Percentiles rank a stretch among this genome's conserved stretches.
Evolutionary conservation across 495 filamentous ascomycete species (phyloP).

Genomic region (Daldinia decipiens): DNA sequence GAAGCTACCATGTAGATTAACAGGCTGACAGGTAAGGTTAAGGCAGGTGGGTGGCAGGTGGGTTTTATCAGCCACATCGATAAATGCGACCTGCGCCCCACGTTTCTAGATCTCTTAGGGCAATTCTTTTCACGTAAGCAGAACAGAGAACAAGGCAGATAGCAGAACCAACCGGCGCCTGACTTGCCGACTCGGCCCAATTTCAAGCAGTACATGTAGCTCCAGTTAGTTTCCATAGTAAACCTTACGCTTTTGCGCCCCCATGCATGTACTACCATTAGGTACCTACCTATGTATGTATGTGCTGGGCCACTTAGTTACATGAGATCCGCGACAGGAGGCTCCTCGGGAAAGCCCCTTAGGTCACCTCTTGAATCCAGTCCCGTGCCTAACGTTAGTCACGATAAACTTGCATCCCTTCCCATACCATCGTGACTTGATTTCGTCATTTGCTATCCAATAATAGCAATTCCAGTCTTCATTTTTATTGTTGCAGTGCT

Average conservation of each 20-base stretch:
- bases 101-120: slow-evolving; percentile 13
- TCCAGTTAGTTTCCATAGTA: neutral
- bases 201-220: slow-evolving; percentile 7
- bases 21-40: neutral
- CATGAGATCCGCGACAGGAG: slow-evolving; percentile 31
- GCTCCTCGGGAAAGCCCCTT: slow-evolving; percentile 33
- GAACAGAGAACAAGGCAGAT: too few relatives aligned
- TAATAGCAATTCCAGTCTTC: slow-evolving; percentile 14
- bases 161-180: neutral
- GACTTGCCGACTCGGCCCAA: slow-evolving; percentile 27
- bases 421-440: slow-evolving; percentile 15
- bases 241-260: neutral
- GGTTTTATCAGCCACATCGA: slow-evolving; percentile 9
- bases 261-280: too few relatives aligned
- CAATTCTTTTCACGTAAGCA: too few relatives aligned
- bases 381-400: slow-evolving; percentile 21
- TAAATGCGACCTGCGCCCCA: slow-evolving; percentile 24
- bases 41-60: slow-evolving; percentile 5
- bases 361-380: slow-evolving; percentile 13
- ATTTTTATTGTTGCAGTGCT: slow-evolving; percentile 9
- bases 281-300: too few relatives aligned
- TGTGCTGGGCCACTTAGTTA: slow-evolving; percentile 19
- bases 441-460: neutral
- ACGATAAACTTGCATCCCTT: slow-evolving; percentile 23
- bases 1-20: slow-evolving; percentile 6